Percentiles rank a stretch among this genome's conserved stretches.
Conservation (phyloP, 805 yeast genomes). For the Komagataella populi region DNA sequence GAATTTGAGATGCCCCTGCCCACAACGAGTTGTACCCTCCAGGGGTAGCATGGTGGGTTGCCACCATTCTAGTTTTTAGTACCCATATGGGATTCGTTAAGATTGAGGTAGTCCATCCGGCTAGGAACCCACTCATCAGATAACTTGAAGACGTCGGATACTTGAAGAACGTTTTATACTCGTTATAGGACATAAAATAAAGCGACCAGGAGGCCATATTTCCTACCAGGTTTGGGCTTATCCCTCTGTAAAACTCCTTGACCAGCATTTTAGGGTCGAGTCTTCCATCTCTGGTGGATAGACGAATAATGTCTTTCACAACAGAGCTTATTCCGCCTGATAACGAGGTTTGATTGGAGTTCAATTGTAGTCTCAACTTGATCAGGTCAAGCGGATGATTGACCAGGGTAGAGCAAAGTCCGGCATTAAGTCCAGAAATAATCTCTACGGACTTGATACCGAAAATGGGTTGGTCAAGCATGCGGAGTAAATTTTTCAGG, state of each 20-base stretch:
- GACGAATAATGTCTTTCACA: slow-evolving; percentile 5
- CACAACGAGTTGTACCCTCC: slow-evolving; percentile 44
- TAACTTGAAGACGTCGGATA: slow-evolving; percentile 16
- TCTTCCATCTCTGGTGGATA: slow-evolving; percentile 3
- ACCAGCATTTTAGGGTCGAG: slow-evolving; percentile 5
- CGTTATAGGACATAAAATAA: slow-evolving; percentile 69
- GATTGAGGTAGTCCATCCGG: slow-evolving; percentile 67
- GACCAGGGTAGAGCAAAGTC: slow-evolving; percentile 61
- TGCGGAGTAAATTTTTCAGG: not conserved
- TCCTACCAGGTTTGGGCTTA: slow-evolving; percentile 70
- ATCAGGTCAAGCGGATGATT: slow-evolving; percentile 87
- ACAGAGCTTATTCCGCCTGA: slow-evolving; percentile 13
- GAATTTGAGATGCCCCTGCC: slow-evolving; percentile 41
- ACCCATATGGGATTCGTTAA: slow-evolving; percentile 95
- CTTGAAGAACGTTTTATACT: slow-evolving; percentile 26
- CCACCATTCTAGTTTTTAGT: slow-evolving; percentile 75
- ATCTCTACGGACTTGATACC: slow-evolving; percentile 25
- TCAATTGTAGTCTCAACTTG: slow-evolving; percentile 72
- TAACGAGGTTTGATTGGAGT: slow-evolving; percentile 18
- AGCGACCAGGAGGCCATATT: slow-evolving; percentile 82
- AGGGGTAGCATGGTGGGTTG: slow-evolving; percentile 28
- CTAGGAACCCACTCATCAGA: slow-evolving; percentile 41
- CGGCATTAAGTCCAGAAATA: slow-evolving; percentile 68
- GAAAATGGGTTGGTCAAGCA: not conserved
- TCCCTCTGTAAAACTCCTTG: slow-evolving; percentile 51